Percentiles rank a stretch among this genome's conserved stretches.
These are phyloP conservation scores for Bretziella fagacearum DNA, from an alignment of 2,329 filamentous ascomycete species.

Conservation along the genomic window DNA sequence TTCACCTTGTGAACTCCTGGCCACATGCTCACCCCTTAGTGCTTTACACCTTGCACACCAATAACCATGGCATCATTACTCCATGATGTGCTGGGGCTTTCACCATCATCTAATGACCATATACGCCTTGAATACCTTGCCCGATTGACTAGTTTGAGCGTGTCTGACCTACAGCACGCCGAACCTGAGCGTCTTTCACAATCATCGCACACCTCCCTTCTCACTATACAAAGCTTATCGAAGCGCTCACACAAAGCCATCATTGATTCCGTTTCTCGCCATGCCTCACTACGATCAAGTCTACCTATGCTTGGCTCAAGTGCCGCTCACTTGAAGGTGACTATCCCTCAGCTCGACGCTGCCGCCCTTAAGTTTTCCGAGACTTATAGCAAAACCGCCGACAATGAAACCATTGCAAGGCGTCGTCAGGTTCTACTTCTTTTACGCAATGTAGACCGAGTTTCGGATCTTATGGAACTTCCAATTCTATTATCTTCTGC, in stretches of 20 bases:
- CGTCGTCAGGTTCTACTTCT: conserved; percentile 68
- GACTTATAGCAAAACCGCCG: conserved; percentile 59
- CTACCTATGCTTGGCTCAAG: conserved; percentile 54
- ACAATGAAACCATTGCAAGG: conserved; percentile 51
- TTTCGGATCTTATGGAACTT: conserved; percentile 81
- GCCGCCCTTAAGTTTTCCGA: conserved; percentile 66
- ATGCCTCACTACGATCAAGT: conserved; percentile 53
- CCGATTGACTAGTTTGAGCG: conserved; percentile 58
- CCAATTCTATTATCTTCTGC: conserved; percentile 72
- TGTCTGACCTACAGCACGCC: conserved; percentile 52
- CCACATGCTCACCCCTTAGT: neutral
- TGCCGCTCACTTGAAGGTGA: conserved; percentile 48
- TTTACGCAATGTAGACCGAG: conserved; percentile 69
- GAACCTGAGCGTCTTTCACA: conserved; percentile 73
- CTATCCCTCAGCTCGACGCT: conserved; percentile 62
- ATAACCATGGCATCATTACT: conserved; percentile 24
- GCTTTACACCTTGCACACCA: neutral
- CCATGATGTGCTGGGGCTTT: conserved; percentile 21
- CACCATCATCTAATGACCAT: conserved; percentile 26
- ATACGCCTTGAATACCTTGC: conserved; percentile 55
- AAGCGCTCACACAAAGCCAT: conserved; percentile 78
- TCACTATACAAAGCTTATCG: conserved; percentile 73
- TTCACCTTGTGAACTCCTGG: conserved; percentile 1
- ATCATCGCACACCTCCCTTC: conserved; percentile 58
- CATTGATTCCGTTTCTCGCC: conserved; percentile 61